Percentiles rank a stretch among this genome's conserved stretches.
These are phyloP conservation scores for Candida albicans DNA, from an alignment of 1,139 yeast genomes.

Conservation along the genomic window DNA sequence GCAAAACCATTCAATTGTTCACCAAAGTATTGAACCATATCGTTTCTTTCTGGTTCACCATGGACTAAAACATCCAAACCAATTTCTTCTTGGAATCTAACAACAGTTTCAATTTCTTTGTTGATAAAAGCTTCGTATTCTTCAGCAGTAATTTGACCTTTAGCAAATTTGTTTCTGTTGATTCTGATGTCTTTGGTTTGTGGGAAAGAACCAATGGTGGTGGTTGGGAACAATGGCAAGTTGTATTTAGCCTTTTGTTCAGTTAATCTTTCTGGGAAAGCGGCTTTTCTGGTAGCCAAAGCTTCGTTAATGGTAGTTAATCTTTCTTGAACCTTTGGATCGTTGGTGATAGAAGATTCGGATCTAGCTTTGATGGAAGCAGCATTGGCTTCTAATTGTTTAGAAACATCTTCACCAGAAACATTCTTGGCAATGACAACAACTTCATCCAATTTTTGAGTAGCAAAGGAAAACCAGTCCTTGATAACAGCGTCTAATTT, in stretches of 20 bases:
- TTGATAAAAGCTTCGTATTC: conserved; percentile 95
- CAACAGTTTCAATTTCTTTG: conserved; percentile 92
- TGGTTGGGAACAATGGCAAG: conserved; percentile 98
- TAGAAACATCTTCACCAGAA: conserved; percentile 71
- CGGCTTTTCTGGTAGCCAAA: conserved; percentile 79
- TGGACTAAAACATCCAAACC: conserved; percentile 98
- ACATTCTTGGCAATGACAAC: conserved; percentile 87
- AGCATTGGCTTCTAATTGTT: conserved; percentile 80
- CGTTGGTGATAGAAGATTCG: conserved; percentile 85
- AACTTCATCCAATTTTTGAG: conserved; percentile 92
- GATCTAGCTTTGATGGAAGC: conserved; percentile 83
- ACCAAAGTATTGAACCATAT: conserved; percentile 99
- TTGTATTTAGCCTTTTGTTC: conserved; percentile 86
- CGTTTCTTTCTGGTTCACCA: conserved; percentile 99
- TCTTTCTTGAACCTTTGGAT: conserved; percentile 87
- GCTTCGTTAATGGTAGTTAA: conserved; percentile 77
- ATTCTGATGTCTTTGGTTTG: conserved; percentile 99
- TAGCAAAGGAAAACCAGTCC: conserved; percentile 98
- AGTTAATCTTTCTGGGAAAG: conserved; percentile 83
- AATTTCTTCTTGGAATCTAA: conserved; percentile 98
- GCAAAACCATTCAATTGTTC: conserved; percentile 98
- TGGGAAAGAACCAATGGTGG: conserved; percentile 99
- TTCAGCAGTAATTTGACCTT: conserved; percentile 93
- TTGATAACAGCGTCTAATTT: conserved; percentile 87
- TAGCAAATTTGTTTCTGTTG: conserved; percentile 96